These are phyloP conservation scores for Trichosporon ovoides DNA, from an alignment of 1,284 basidiomycete genomes.

Conservation along the genomic window DNA sequence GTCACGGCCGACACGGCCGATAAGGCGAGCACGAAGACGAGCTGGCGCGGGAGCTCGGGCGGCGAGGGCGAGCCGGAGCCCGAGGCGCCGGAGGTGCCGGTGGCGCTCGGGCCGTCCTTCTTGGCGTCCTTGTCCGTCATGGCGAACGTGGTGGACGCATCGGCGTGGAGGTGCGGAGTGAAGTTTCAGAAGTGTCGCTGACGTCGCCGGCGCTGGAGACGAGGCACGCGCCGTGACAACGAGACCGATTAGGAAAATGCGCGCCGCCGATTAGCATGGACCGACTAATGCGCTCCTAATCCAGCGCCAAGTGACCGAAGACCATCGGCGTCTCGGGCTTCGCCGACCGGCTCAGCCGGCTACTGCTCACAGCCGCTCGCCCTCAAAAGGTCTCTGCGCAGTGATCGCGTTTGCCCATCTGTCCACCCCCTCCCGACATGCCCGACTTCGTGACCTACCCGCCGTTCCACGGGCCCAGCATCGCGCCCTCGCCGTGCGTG, in stretches of 20 bases:
- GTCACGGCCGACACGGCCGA: slow-evolving; percentile 30
- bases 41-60: slow-evolving; percentile 10
- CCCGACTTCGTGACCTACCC: slow-evolving; percentile 10
- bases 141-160: neutral
- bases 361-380: neutral
- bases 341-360: neutral
- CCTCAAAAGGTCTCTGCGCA: neutral
- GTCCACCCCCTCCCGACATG: neutral
- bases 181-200: neutral
- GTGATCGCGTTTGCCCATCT: neutral
- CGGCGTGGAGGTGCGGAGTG: neutral
- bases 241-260: neutral
- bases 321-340: neutral
- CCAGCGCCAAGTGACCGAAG: neutral
- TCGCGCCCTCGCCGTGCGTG: slow-evolving; percentile 13
- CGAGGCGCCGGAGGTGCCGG: too few relatives aligned
- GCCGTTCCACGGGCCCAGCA: slow-evolving; percentile 8
- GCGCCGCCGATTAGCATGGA: neutral
- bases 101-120: too few relatives aligned
- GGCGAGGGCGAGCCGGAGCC: neutral
- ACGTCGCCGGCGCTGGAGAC: neutral
- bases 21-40: slow-evolving; percentile 34
- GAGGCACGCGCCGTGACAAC: neutral
- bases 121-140: neutral
- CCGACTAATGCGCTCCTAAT: neutral